Evolutionary conservation across 345 rosid genomes (phyloP), one percentile per base, ranked within the genome.

Genomic region (Crucihimalaya himalaica): DNA sequence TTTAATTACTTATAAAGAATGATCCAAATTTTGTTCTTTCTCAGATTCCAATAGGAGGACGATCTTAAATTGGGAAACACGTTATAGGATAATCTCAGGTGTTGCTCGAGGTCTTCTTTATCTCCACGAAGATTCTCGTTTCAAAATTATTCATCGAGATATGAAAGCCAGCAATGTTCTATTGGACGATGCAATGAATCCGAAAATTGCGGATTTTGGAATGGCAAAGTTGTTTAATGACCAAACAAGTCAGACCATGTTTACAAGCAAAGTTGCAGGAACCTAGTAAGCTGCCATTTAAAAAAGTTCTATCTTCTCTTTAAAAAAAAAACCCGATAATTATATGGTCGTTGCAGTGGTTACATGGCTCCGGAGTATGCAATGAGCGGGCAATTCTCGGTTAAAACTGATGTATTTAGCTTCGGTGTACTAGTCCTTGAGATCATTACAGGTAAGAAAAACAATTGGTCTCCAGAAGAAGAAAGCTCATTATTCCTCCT

Each of bases 191-290:
- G 77, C 62, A 1, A 80, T 84, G 87, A 77, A 76, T 29, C 84
- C 91, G 0, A 83, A 84, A 27, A 81, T 86, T 10, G 81, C 87
- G 2, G 88, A 86, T 64, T 86, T 86, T 55, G 91, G 91, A 29
- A 68, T 76, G 72, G 87, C 84, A 15, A 83, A 78, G 11, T 60
- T 78, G 1, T 78, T 83, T 55, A 74, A 66, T 3, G 63, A 56
- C 32, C 79, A 85, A 70, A 72, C 65, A 2, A 54, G 1, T 25
- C 70, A 74, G 29, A 31, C 45, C 7, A 68, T 45, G 5, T 67
- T 79, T 40, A 81, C 83, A 9, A 73, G 65, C 29, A 82, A 64
- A 68, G 62, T 84, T 25, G 79, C 78, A 5, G 85, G 86, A 37
- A 86, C 86, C 9, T 82, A 72, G 85, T 81, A 80, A 65, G 80